Evolutionary conservation across 805 yeast species (phyloP), one percentile per base, ranked within the genome.

Genomic region (Kluyveromyces aestuarii): DNA sequence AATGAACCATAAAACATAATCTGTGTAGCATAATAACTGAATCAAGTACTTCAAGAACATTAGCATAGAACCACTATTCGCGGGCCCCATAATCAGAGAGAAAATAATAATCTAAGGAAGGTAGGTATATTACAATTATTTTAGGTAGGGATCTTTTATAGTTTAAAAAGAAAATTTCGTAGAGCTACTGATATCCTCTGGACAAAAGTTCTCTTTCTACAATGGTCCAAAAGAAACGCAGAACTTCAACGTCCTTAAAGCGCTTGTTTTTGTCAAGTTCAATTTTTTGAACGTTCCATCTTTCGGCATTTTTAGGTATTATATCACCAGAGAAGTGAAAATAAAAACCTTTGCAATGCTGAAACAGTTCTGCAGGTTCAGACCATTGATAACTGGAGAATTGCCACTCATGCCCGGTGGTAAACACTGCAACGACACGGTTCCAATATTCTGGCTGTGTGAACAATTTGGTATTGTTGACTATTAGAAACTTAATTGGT

Each of bases 371-470:
- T 51, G 84, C 80, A 2, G 99, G 96, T 48, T 82, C 80, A 38
- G 80, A 74, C 80, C 89, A 84, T 62, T 84, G 85, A 68, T 91
- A 93, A 58, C 81, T 79, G 61, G 86, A 80, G 69, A 93, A 87
- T 69, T 93, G 99, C 99, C 99, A 93, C 48, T 82, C 74, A 70
- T 93, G 99, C 11, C 99, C 99, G 10, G 97, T 91, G 16, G 96
- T 91, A 70, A 93, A 84, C 37, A 93, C 86, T 0, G 96, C 97
- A 44, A 91, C 87, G 1, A 93, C 97, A 50, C 99, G 77, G 61
- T 88, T 95, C 99, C 99, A 93, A 68, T 93, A 88, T 64, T 93
- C 98, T 3, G 96, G 95, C 63, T 90, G 91, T 21, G 86, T 82
- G 68, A 85, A 85, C 68, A 82, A 77, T 47, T 89, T 95, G 6